Base-by-base conservation (phyloP, 2,329 filamentous ascomycete genomes). In the Cladobotryum protrusum region DNA sequence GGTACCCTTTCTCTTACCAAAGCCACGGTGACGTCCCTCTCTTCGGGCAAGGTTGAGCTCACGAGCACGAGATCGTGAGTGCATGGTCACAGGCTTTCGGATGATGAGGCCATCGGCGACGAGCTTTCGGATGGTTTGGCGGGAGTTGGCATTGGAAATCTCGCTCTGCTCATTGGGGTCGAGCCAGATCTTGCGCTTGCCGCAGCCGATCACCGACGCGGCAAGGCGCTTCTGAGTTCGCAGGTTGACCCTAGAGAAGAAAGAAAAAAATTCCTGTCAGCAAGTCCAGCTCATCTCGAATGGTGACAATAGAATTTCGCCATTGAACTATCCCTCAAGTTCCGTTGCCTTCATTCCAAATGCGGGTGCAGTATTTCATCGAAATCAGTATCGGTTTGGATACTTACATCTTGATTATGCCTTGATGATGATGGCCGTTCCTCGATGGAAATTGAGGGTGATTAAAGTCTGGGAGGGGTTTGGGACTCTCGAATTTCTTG, bases 1-100 rank as follows among this genome's bases (percentile, higher is more conserved):
- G 70, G 95, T 97, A 96, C 93, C 95, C 92, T 99, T 99, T 78
- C 93, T 89, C 90, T 99, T 99, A 89, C 93, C 93, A 81, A 96
- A 96, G 73, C 93, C 93, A 77, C 93, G 87, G 84, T 99, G 93
- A 78, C 93, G 85, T 72, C 93, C 93, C 71, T 95, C 91, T 72
- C 91, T 83, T 78, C 93, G 86, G 73, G 93, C 88, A 61, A 89
- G 88, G 75, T 87, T 95, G 74, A 99, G 83, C 77, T 93, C 91
- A 69, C 95, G 88, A 70, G 93, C 93, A 71, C 93, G 89, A 68
- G 89, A 85, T 78, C 95, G 89, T 66, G 93, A 97, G 89, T 99
- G 93, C 89, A 96, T 96, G 72, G 92, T 96, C 71, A 96, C 91
- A 72, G 95, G 95, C 86, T 99, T 99, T 83, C 88, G 89, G 85